Conservation (phyloP, 1,139 yeast species). For the Pichia inconspicua region DNA sequence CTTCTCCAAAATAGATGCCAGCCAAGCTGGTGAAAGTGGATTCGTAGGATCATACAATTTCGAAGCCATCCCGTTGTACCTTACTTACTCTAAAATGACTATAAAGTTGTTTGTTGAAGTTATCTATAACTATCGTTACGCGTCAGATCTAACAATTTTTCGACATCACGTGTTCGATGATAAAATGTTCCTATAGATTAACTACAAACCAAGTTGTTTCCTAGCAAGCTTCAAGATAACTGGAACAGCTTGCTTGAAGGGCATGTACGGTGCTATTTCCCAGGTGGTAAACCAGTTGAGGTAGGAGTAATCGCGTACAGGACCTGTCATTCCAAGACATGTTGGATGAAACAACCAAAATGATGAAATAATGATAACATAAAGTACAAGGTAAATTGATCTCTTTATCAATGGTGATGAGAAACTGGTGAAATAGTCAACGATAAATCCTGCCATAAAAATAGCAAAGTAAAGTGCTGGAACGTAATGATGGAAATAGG, state of each 20-base stretch:
- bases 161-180: too few species aligned
- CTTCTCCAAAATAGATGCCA: constrained; percentile 83
- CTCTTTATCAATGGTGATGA: constrained; percentile 9
- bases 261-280: constrained; percentile 35
- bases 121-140: too few species aligned
- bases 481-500: constrained; percentile 74
- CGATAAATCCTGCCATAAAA: constrained; percentile 50
- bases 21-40: constrained; percentile 86
- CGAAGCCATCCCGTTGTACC: background rate
- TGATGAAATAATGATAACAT: constrained; percentile 47
- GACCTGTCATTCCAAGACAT: constrained; percentile 86
- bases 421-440: constrained; percentile 34
- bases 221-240: constrained; percentile 1
- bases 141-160: too few species aligned
- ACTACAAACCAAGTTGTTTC: background rate
- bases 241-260: constrained; percentile 2
- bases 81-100: too few species aligned
- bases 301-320: constrained; percentile 52
- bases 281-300: constrained; percentile 72
- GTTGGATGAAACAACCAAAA: constrained; percentile 74
- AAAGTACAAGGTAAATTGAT: constrained; percentile 35
- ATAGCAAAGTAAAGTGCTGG: constrained; percentile 78
- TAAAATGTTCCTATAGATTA: too few species aligned
- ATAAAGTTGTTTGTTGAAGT: too few species aligned
- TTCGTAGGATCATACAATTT: constrained; percentile 40